Base-by-base conservation (phyloP, 345 rosid species). In the Bruguiera parviflora region DNA sequence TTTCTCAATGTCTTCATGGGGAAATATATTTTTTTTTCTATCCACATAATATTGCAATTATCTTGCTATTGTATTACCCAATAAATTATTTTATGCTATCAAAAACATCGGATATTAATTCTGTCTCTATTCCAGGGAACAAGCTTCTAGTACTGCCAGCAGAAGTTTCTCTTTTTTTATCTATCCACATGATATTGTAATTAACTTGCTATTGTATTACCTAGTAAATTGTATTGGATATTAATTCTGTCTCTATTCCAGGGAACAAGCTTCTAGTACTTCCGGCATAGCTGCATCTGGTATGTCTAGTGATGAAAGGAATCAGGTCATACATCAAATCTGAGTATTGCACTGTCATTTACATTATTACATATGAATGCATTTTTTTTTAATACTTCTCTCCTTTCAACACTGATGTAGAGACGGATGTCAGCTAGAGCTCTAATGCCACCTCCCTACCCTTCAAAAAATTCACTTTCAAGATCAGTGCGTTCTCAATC, bases 261-360 rank as follows among this genome's bases (percentile, higher is more conserved):
- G 98, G 85, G 99, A 95, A 69, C 97, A 88, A 75, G 96, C 96
- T 71, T 93, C 98, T 33, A 91, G 98, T 77, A 83, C 97, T 64
- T 93, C 97, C 43, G 96, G 98, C 24, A 84, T 77, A 81, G 91
- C 96, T 63, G 83, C 96, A 63, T 95, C 99, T 68, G 93, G 97
- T 71, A 81, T 95, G 96, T 95, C 99, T 46, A 95, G 96, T 65
- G 99, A 95, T 73, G 99, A 90, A 83, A 85, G 90, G 78, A 92
- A 92, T 79, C 96, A 89, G 96, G 99, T 95, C 77, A 39, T 59
- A 58, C 43, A 15, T 72, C 46, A 43, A 37, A 25, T 64, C 5
- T 55, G 43, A 35, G 31, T 55, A 13, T 69, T 73, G 56, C 31
- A 29, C 22, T 39, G 31, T 52, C 4, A 18, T 64, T 43, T 43